Conservation (phyloP, 139 green algal genomes). For the Diplosphaera chodatii region DNA sequence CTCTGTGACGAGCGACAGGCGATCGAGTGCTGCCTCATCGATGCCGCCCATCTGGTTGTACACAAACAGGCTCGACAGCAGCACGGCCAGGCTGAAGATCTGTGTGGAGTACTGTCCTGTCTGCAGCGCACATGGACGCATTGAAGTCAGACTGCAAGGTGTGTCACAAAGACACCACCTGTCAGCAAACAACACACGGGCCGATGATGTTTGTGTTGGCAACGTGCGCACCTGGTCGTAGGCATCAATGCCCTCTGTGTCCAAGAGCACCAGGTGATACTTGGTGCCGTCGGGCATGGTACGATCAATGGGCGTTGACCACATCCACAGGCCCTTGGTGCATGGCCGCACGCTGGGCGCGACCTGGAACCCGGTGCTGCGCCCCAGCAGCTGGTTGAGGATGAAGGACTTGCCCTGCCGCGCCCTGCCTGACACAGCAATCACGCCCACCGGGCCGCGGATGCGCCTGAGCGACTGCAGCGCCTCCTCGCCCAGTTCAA, state of each 20-base stretch:
- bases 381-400: constrained; percentile 84
- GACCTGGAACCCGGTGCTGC: constrained; percentile 53
- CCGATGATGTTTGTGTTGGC: too few species aligned
- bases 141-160: too few species aligned
- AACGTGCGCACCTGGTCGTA: constrained; percentile 79
- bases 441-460: constrained; percentile 73
- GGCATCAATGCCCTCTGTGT: constrained; percentile 95
- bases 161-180: too few species aligned
- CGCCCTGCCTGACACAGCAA: constrained; percentile 82
- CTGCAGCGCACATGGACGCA: too few species aligned
- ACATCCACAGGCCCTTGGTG: constrained; percentile 98
- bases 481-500: constrained; percentile 63
- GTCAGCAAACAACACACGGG: too few species aligned
- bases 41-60: constrained; percentile 98
- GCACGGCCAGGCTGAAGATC: constrained; percentile 92
- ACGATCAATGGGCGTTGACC: constrained; percentile 66
- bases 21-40: constrained; percentile 91
- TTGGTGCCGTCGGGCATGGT: constrained; percentile 51
- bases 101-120: constrained; percentile 88
- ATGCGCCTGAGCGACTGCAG: constrained; percentile 49
- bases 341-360: constrained; percentile 59
- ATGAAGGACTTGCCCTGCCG: constrained; percentile 91
- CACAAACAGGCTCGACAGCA: constrained; percentile 88
- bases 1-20: constrained; percentile 91
- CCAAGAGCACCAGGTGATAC: constrained; percentile 86